Evolutionary conservation across 2,329 filamentous ascomycete species (phyloP).

Genomic region (Fusarium incarnatum): DNA sequence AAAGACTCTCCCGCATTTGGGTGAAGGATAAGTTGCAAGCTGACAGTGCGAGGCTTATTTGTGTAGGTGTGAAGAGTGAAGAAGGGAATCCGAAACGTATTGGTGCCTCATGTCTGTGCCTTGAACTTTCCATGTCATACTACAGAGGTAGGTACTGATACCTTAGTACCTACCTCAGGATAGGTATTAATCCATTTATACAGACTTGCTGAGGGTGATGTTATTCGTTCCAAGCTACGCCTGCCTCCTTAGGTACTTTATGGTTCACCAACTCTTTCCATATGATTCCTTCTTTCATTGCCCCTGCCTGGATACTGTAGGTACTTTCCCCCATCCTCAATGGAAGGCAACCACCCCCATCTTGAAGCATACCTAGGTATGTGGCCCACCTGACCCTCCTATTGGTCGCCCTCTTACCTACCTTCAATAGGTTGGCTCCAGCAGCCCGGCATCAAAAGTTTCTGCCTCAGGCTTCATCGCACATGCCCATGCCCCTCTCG

Average conservation of each 20-base stretch:
- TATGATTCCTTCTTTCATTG: slow-evolving; percentile 4
- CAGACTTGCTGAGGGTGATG: background rate
- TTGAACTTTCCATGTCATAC: background rate
- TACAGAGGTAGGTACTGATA: background rate
- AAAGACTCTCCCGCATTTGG: slow-evolving; percentile 27
- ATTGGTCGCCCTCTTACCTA: slow-evolving; percentile 34
- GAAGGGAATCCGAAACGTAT: background rate
- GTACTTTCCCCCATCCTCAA: slow-evolving; percentile 8
- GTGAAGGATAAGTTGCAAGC: slow-evolving; percentile 9
- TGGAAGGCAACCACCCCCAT: slow-evolving; percentile 33
- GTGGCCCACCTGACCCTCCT: slow-evolving; percentile 33
- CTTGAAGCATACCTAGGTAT: slow-evolving; percentile 26
- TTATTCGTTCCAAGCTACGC: background rate
- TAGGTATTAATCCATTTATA: background rate
- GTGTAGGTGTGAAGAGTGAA: background rate
- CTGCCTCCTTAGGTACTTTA: background rate
- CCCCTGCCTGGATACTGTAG: slow-evolving; percentile 6
- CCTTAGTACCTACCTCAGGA: too few species aligned
- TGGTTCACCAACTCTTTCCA: background rate
- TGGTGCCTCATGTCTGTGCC: background rate
- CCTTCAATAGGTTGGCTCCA: background rate
- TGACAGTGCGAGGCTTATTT: slow-evolving; percentile 12
- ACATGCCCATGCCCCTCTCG: slow-evolving; percentile 6
- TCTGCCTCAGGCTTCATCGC: slow-evolving; percentile 39
- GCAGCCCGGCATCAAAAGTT: background rate